These are phyloP conservation scores for Sodiomyces alkalinus DNA, from an alignment of 2,329 filamentous ascomycete species.

Conservation along the genomic window DNA sequence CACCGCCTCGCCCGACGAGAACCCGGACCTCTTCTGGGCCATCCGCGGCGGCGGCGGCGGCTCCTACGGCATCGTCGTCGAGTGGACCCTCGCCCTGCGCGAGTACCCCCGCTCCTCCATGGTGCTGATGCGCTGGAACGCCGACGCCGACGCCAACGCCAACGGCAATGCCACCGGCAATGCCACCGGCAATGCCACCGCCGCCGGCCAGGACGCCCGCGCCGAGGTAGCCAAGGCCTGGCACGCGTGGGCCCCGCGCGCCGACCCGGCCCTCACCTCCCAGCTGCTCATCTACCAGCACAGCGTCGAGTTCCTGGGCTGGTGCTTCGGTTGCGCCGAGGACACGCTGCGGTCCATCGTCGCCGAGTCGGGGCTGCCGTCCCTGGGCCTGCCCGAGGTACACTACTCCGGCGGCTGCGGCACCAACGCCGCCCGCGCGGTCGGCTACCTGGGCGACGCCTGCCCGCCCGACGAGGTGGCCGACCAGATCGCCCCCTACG, in stretches of 20 bases:
- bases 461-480: constrained; percentile 5
- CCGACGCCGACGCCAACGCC: too few relatives aligned
- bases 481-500: constrained; percentile 1
- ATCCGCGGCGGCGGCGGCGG: constrained; percentile 14
- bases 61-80: constrained; percentile 15
- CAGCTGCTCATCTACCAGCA: constrained; percentile 5
- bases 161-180: too few relatives aligned
- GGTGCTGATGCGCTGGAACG: constrained; percentile 6
- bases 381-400: constrained; percentile 4
- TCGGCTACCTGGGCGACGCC: constrained; percentile 4
- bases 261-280: constrained; percentile 3
- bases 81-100: constrained; percentile 9
- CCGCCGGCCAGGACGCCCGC: constrained; percentile 1
- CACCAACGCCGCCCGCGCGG: constrained; percentile 5
- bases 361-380: constrained; percentile 4
- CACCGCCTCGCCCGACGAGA: constrained; percentile 9
- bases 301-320: constrained; percentile 4
- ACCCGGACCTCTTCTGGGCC: constrained; percentile 15
- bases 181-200: too few relatives aligned
- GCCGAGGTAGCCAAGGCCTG: constrained; percentile 4
- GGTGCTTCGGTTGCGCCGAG: constrained; percentile 3
- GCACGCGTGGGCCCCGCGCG: constrained; percentile 7
- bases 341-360: constrained; percentile 2
- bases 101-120: constrained; percentile 8
- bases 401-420: constrained; percentile 5